Evolutionary conservation across 75 land plant species (phyloP), one percentile per base, ranked within the genome.

Genomic region (Azolla pinnata): DNA sequence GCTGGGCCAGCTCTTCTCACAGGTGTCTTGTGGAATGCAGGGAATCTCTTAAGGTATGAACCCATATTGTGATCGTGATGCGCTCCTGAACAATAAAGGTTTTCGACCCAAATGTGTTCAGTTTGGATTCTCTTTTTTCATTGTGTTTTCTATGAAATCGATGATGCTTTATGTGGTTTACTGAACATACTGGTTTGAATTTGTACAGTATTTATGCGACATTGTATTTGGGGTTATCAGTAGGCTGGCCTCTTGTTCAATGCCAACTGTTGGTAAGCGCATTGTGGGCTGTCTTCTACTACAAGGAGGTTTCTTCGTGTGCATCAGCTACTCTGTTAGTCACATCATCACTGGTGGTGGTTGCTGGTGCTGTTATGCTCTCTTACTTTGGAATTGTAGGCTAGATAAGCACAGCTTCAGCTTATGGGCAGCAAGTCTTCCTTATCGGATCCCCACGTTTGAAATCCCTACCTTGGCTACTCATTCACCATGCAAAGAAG

Each of bases 221-320:
- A 19, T 32, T 63, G 50, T 30, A 56, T 35, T 30, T 69, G 68
- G 72, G 72, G 27, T 34, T 63, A 29, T 29, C 72, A n/a, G 47
- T 63, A 19, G 72, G 72, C 28, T 69, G 72, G 72, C 72, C 72
- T 27, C 26, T 69, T 31, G 72, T 69, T 34, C 72, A 69, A 44
- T 69, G 72, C 49, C 72, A 69, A 35, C 38, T 69, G 45, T 28
- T 69, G 29, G 67, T 69, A 21, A 69, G 72, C 38, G 50, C 72
- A 17, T 20, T 44, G 29, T 69, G 72, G 72, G 72, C 72, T 45
- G 72, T 63, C 18, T 63, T 69, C 28, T 69, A 40, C 25, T 69
- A 55, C 42, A 53, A 63, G 29, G 72, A 69, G 52, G 72, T 69
- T n/a, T 40, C 26, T n/a, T 46, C 45, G 34, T 30, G 16, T 12